phyloP scores from a whole-genome alignment of 352 stramenopile species.

The Globisporangium okanoganense region DNA sequence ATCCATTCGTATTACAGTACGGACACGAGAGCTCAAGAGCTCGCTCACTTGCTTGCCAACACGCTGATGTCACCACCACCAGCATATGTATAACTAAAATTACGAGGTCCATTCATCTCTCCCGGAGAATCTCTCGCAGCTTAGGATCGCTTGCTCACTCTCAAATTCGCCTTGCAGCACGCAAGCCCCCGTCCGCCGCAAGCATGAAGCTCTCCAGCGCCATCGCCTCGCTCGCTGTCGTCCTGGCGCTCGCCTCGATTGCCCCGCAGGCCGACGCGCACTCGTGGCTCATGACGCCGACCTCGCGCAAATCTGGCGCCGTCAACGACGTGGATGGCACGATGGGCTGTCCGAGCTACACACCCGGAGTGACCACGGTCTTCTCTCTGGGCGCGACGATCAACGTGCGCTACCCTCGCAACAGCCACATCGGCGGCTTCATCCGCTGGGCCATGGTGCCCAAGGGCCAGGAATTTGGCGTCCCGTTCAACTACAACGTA shows the following conservation, averaged over 20 bases:
- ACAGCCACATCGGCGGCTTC: slow-evolving; percentile 30
- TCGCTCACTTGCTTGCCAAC: no score
- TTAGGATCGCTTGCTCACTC: no score
- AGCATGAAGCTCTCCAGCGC: not conserved
- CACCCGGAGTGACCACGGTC: slow-evolving; percentile 13
- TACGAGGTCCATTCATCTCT: no score
- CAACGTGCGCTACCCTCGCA: slow-evolving; percentile 25
- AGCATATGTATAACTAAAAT: no score
- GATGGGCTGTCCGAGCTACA: slow-evolving; percentile 17
- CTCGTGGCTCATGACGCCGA: slow-evolving; percentile 9
- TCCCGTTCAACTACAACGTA: slow-evolving; percentile 20
- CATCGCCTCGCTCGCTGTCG: no score
- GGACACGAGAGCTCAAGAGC: no score
- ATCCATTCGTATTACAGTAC: no score
- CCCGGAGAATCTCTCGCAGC: no score
- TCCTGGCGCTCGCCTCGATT: no score
- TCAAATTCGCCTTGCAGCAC: no score
- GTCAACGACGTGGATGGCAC: slow-evolving; percentile 27
- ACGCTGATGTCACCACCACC: no score
- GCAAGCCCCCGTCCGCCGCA: no score
- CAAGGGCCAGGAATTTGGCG: slow-evolving; percentile 13
- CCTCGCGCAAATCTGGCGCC: slow-evolving; percentile 20
- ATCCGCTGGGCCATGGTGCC: slow-evolving; percentile 25
- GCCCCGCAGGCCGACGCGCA: slow-evolving; percentile 3
- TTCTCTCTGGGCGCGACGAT: slow-evolving; percentile 18